Conservation (phyloP, 1,139 yeast species). For the Nakaseomyces nivariensis region DNA sequence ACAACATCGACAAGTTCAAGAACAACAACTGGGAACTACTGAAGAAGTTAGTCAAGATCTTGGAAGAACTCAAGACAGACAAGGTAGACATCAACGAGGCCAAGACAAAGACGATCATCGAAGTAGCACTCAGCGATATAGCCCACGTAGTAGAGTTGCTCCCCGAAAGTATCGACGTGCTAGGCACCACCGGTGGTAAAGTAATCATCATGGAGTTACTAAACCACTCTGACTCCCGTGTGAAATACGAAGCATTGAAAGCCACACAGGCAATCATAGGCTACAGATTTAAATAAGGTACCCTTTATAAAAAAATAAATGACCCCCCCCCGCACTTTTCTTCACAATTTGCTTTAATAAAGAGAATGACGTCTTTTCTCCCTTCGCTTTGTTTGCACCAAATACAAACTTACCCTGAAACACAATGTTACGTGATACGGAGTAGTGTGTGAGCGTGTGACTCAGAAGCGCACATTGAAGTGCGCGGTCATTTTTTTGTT, state of each 20-base stretch:
- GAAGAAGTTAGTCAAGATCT: constrained; percentile 40
- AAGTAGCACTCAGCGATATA: constrained; percentile 50
- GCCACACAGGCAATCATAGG: constrained; percentile 90
- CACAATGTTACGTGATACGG: no score
- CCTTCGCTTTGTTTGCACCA: no score
- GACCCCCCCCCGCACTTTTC: no score
- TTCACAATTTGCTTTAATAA: no score
- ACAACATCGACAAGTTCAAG: constrained; percentile 66
- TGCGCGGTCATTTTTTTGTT: no score
- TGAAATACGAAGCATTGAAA: constrained; percentile 88
- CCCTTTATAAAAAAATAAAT: no score
- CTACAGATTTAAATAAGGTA: constrained; percentile 43
- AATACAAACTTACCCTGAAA: no score
- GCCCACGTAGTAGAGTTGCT: constrained; percentile 57
- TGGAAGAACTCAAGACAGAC: constrained; percentile 29
- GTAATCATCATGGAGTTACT: constrained; percentile 75
- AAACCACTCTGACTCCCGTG: constrained; percentile 75
- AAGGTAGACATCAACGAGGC: constrained; percentile 11
- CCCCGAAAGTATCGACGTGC: constrained; percentile 45
- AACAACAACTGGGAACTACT: constrained; percentile 67
- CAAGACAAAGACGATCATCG: constrained; percentile 26
- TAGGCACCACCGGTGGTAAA: constrained; percentile 50
- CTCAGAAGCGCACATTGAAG: no score
- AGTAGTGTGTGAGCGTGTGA: no score
- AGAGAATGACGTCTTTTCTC: no score